Conservation (phyloP, 768 basidiomycete species). For the Cantharellus anzutake region DNA sequence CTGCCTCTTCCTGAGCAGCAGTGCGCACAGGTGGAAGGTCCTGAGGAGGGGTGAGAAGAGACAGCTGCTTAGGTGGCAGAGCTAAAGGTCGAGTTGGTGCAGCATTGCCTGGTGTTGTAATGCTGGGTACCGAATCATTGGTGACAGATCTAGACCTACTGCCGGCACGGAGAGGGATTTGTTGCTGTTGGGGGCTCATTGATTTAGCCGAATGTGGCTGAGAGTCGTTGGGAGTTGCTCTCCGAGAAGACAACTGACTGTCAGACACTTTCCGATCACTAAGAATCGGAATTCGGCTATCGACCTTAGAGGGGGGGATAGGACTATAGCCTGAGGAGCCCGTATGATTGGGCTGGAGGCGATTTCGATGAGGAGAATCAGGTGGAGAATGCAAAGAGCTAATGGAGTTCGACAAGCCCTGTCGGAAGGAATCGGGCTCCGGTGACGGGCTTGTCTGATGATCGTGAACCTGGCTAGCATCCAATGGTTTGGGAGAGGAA, state of each 20-base stretch:
- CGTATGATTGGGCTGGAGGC: background rate
- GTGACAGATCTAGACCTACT: background rate
- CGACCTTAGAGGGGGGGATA: background rate
- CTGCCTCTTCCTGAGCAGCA: conserved; percentile 7
- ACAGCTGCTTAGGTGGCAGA: background rate
- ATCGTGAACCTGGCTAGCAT: background rate
- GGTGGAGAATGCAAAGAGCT: background rate
- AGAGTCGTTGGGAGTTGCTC: background rate
- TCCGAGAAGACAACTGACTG: background rate
- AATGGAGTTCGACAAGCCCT: background rate
- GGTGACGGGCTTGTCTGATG: background rate
- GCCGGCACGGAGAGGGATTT: background rate
- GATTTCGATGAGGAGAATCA: background rate
- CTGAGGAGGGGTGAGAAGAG: background rate
- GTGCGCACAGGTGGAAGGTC: background rate
- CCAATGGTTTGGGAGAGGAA: background rate
- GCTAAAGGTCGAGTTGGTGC: background rate
- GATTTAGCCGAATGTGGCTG: background rate
- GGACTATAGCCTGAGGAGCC: background rate
- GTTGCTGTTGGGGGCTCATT: too few species aligned
- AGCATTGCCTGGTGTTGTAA: background rate
- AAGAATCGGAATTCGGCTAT: background rate
- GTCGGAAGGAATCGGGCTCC: background rate
- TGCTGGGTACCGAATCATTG: background rate
- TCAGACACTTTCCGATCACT: background rate